Evolutionary conservation across 2,329 filamentous ascomycete genomes (phyloP).

Genomic region (Calcarisporium arbuscula): DNA sequence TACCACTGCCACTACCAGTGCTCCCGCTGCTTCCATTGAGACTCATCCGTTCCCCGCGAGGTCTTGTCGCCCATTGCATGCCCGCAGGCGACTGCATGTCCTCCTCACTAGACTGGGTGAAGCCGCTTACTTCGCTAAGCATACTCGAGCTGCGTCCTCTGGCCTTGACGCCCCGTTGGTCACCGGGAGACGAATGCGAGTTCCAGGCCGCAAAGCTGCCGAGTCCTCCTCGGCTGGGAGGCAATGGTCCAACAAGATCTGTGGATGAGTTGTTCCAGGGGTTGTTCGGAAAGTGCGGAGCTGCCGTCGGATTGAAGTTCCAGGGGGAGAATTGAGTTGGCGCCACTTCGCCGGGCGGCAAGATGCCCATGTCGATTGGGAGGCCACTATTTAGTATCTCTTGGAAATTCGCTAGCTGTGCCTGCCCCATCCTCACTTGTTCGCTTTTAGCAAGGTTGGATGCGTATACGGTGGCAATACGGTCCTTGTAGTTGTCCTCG

Average conservation of each 20-base stretch:
- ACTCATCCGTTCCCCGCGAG: constrained; percentile 6
- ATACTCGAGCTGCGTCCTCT: constrained; percentile 59
- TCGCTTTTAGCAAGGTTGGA: constrained; percentile 23
- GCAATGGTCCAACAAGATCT: constrained; percentile 25
- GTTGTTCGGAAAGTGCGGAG: constrained; percentile 26
- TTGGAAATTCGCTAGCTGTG: constrained; percentile 25
- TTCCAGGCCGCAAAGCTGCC: constrained; percentile 25
- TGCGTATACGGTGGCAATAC: constrained; percentile 32
- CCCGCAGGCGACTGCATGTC: constrained; percentile 25
- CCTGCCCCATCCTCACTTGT: constrained; percentile 22
- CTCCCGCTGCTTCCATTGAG: constrained; percentile 25
- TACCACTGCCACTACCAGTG: constrained; percentile 39
- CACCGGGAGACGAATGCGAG: no score
- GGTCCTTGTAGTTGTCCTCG: constrained; percentile 40
- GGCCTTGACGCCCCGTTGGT: constrained; percentile 32
- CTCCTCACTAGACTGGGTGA: constrained; percentile 55
- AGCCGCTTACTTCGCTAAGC: constrained; percentile 61
- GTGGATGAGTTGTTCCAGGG: constrained; percentile 30
- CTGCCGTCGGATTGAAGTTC: constrained; percentile 27
- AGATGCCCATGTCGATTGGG: no score
- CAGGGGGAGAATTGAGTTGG: no score
- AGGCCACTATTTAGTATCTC: no score
- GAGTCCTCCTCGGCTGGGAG: constrained; percentile 22
- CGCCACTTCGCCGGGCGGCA: no score
- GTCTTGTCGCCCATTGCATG: constrained; percentile 5